Percentiles rank a stretch among this genome's conserved stretches.
Conservation (phyloP, 2,329 filamentous ascomycete genomes). For the Colletotrichum sublineola region DNA sequence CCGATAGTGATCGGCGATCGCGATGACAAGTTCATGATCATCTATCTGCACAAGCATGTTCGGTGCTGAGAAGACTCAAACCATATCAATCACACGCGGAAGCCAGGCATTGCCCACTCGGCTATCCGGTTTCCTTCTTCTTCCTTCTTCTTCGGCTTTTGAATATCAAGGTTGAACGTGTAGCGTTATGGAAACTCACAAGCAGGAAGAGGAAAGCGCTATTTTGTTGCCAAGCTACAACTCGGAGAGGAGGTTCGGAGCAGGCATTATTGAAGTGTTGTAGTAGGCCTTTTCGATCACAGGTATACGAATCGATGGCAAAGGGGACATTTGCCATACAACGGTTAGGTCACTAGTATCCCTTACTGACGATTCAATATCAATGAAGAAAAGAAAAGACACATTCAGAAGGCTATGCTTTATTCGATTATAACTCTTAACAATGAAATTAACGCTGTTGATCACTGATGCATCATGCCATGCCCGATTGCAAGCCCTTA, state of each 20-base stretch:
- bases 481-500: slow-evolving; percentile 52
- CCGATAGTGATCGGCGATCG: neutral
- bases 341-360: neutral
- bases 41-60: neutral
- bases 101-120: neutral
- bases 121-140: neutral
- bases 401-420: neutral
- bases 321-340: neutral
- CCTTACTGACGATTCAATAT: neutral
- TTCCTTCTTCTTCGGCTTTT: neutral
- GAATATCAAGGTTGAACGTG: neutral
- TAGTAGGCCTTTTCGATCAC: neutral
- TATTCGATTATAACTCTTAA: slow-evolving; percentile 8
- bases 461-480: slow-evolving; percentile 15
- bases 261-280: neutral
- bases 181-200: neutral
- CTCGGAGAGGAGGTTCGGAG: neutral
- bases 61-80: neutral
- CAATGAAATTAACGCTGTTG: neutral
- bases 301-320: neutral
- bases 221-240: too few species aligned
- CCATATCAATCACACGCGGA: neutral
- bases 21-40: neutral
- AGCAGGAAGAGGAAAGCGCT: neutral
- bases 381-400: too few species aligned